Conservation (phyloP, 306 rosid species). For the Elaeagnus macrophylla region DNA sequence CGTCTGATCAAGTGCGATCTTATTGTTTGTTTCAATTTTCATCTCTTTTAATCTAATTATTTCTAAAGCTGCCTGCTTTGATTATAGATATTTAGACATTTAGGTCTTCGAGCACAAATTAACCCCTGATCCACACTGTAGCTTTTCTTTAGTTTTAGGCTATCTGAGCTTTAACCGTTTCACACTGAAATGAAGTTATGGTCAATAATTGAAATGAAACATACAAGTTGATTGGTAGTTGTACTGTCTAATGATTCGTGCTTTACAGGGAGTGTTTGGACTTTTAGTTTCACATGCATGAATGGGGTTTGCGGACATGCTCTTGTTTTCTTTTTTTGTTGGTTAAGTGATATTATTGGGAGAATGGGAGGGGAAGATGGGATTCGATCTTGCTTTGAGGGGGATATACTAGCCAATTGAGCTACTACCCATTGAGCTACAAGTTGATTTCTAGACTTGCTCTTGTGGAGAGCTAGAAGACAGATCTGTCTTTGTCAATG, state of each 20-base stretch:
- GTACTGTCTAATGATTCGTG: background rate
- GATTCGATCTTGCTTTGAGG: no score
- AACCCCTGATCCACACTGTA: background rate
- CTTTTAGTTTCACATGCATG: background rate
- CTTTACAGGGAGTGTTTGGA: background rate
- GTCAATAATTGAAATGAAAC: background rate
- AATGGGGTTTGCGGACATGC: conserved; percentile 1
- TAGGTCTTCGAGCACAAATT: background rate
- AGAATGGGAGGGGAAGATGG: no score
- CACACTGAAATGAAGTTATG: background rate
- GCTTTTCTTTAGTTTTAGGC: background rate
- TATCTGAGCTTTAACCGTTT: background rate
- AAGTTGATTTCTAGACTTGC: no score
- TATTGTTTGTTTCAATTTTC: background rate
- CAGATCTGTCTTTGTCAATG: background rate
- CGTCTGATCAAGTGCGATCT: background rate
- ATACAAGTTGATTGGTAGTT: background rate
- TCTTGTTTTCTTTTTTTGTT: background rate
- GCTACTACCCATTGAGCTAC: no score
- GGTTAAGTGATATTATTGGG: no score
- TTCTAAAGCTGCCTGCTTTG: background rate
- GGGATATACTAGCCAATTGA: no score
- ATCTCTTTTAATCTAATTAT: background rate
- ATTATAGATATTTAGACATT: background rate
- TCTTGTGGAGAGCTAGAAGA: background rate